phyloP scores from a whole-genome alignment of 2,329 filamentous ascomycete genomes.

The Magnaporthiopsis incrustans region DNA sequence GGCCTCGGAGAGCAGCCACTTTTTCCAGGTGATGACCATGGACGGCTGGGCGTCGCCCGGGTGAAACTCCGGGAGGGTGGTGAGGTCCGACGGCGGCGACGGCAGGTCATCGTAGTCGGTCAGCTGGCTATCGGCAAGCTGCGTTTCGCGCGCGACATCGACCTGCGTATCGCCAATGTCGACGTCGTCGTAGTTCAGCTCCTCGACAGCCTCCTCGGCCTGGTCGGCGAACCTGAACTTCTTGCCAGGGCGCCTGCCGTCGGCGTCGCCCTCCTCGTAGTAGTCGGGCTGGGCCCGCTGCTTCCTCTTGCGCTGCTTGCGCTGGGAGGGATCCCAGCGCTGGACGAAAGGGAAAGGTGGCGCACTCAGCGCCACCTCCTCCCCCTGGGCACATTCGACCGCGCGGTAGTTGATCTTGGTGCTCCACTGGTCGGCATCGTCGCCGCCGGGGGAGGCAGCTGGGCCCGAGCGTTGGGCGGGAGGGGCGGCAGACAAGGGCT shows the following conservation, averaged over 20 bases:
- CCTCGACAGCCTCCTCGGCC: conserved; percentile 25
- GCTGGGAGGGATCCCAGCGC: conserved; percentile 76
- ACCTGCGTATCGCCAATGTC: conserved; percentile 12
- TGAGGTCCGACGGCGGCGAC: conserved; percentile 48
- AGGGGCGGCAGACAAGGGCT: not conserved
- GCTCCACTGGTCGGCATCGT: conserved; percentile 61
- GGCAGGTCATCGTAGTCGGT: conserved; percentile 54
- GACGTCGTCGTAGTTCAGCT: conserved; percentile 33
- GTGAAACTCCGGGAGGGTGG: conserved; percentile 41
- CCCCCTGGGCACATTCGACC: conserved; percentile 74
- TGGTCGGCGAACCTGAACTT: conserved; percentile 27
- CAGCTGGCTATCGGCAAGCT: conserved; percentile 29
- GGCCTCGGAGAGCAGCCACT: conserved; percentile 50
- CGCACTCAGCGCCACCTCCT: conserved; percentile 57
- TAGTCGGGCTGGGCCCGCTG: conserved; percentile 32
- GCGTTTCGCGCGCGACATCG: not conserved
- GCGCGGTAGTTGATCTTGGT: conserved; percentile 66
- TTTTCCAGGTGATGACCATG: conserved; percentile 63
- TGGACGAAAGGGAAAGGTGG: conserved; percentile 88
- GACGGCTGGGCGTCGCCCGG: conserved; percentile 42
- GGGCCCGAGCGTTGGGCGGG: not conserved
- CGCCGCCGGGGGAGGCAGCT: conserved; percentile 20
- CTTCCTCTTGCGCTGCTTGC: conserved; percentile 34
- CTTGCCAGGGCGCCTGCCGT: conserved; percentile 25
- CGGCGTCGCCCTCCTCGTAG: conserved; percentile 25